These are phyloP conservation scores for Naganishia randhawae DNA, from an alignment of 768 basidiomycete genomes.

Conservation along the genomic window DNA sequence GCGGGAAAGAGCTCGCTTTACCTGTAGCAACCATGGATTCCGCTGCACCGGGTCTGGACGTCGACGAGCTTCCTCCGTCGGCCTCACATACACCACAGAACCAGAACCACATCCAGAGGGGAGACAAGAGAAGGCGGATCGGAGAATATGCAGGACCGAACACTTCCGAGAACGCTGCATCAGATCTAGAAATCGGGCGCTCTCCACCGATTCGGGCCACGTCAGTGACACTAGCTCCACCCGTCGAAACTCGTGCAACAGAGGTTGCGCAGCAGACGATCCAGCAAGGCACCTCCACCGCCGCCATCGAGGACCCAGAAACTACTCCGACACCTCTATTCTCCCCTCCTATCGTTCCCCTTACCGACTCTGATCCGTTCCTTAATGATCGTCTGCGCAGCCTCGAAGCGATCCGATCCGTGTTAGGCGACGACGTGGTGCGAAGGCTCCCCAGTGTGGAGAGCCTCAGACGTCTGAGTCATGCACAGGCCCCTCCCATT, in stretches of 20 bases:
- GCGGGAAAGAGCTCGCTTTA: background rate
- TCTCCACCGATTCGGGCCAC: background rate
- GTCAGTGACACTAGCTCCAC: background rate
- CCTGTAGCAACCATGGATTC: background rate
- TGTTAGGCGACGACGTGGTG: constrained; percentile 24
- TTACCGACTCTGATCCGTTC: constrained; percentile 25
- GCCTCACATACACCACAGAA: background rate
- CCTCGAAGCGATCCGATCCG: constrained; percentile 21
- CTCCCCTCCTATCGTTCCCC: constrained; percentile 23
- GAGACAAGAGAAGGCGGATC: background rate
- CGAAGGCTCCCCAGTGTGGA: constrained; percentile 21
- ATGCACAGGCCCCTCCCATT: background rate
- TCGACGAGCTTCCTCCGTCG: background rate
- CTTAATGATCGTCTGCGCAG: constrained; percentile 23
- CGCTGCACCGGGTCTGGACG: background rate
- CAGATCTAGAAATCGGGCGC: background rate
- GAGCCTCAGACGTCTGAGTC: background rate
- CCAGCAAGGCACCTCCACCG: background rate
- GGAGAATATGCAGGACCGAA: background rate
- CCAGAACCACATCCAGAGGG: background rate
- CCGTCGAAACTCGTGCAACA: background rate
- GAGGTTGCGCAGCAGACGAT: background rate
- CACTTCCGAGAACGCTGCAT: background rate
- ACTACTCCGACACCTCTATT: background rate
- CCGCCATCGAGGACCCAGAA: background rate